phyloP scores from a whole-genome alignment of 2,329 filamentous ascomycete species.

The Hypoxylon sp. region DNA sequence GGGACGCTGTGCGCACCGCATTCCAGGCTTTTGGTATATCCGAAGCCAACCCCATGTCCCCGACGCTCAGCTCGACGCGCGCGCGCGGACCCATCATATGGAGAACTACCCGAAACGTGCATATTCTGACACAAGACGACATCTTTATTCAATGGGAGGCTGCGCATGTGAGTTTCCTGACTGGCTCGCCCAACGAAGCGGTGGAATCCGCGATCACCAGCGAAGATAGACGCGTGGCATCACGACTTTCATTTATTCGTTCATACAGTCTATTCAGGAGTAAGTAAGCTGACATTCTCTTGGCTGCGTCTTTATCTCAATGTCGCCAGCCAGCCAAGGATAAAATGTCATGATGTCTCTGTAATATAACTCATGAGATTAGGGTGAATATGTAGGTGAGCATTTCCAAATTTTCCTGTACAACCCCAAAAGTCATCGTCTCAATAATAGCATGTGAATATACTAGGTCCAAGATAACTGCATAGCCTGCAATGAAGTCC shows the following conservation, averaged over 20 bases:
- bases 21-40: constrained; percentile 6
- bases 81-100: neutral
- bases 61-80: constrained; percentile 14
- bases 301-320: constrained; percentile 3
- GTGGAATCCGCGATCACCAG: constrained; percentile 1
- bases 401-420: constrained; percentile 2
- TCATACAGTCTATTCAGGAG: neutral
- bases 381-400: constrained; percentile 9
- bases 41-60: constrained; percentile 12
- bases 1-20: neutral
- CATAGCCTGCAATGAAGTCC: constrained; percentile 10
- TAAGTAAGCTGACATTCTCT: constrained; percentile 13
- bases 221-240: constrained; percentile 4
- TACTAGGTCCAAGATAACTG: constrained; percentile 2
- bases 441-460: neutral
- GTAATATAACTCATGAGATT: constrained; percentile 1
- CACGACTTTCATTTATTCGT: neutral
- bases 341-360: neutral
- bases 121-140: constrained; percentile 3
- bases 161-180: constrained; percentile 25
- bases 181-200: constrained; percentile 17
- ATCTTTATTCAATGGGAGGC: neutral
- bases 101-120: constrained; percentile 10
- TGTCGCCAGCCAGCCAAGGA: neutral
- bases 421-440: neutral